Evolutionary conservation across 176 grass and related monocot genomes (phyloP).

Genomic region (Avena sativa): DNA sequence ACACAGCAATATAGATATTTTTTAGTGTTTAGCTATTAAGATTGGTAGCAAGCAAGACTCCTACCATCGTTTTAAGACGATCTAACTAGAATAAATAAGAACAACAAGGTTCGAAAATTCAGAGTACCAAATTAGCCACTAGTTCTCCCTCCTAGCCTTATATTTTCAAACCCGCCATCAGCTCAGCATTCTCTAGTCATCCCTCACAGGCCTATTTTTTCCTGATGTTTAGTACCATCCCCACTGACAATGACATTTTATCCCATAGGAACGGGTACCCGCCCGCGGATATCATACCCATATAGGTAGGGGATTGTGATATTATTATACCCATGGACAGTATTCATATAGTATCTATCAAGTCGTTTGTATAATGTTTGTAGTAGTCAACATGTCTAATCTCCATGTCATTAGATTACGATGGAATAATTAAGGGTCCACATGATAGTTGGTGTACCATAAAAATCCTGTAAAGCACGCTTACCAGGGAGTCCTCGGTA

Average conservation of each 20-base stretch:
- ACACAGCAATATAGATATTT: neutral
- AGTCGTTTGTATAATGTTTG: too few relatives aligned
- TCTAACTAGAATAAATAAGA: neutral
- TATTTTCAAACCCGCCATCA: neutral
- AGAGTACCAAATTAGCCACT: neutral
- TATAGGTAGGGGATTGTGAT: too few relatives aligned
- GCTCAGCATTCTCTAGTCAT: too few relatives aligned
- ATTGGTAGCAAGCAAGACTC: neutral
- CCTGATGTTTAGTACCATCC: too few relatives aligned
- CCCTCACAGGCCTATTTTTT: neutral
- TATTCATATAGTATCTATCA: too few relatives aligned
- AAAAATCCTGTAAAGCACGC: neutral
- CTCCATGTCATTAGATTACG: neutral
- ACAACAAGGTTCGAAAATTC: neutral
- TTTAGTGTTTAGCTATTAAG: neutral
- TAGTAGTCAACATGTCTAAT: neutral
- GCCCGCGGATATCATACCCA: too few relatives aligned
- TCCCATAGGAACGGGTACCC: too few relatives aligned
- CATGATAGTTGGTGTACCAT: neutral
- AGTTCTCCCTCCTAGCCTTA: neutral
- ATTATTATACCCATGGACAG: too few relatives aligned
- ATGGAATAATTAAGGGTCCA: neutral
- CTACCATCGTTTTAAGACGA: neutral
- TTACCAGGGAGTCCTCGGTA: constrained; percentile 77
- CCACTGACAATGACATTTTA: too few relatives aligned